Conservation (phyloP, 2,329 filamentous ascomycete species). For the Hypoxylon sp. region DNA sequence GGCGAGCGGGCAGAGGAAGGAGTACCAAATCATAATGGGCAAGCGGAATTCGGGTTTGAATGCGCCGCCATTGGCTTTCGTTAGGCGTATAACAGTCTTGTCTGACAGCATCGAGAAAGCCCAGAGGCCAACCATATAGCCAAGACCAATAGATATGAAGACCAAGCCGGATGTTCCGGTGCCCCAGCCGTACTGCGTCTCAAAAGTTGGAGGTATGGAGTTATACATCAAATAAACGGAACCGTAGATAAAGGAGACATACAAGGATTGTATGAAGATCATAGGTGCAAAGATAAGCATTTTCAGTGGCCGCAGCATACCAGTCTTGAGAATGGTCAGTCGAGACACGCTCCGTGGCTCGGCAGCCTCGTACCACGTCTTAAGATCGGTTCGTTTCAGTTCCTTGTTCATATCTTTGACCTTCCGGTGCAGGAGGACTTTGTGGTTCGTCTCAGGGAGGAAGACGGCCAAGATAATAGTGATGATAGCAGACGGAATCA, state of each 20-base stretch:
- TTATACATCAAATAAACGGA: slow-evolving; percentile 68
- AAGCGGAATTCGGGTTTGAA: slow-evolving; percentile 52
- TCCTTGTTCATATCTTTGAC: slow-evolving; percentile 60
- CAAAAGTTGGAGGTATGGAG: slow-evolving; percentile 65
- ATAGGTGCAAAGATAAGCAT: slow-evolving; percentile 65
- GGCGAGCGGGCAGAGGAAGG: slow-evolving; percentile 46
- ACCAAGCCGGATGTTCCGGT: slow-evolving; percentile 62
- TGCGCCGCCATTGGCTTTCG: slow-evolving; percentile 56
- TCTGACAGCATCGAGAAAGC: slow-evolving; percentile 61
- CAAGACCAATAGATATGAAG: slow-evolving; percentile 63
- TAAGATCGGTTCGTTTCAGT: slow-evolving; percentile 60
- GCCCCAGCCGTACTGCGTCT: slow-evolving; percentile 61
- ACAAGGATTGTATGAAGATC: slow-evolving; percentile 61
- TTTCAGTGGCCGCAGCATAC: slow-evolving; percentile 65
- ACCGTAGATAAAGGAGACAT: slow-evolving; percentile 66
- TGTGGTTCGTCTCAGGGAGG: slow-evolving; percentile 63
- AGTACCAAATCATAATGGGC: slow-evolving; percentile 48
- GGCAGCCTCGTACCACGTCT: slow-evolving; percentile 60
- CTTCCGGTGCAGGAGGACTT: slow-evolving; percentile 65
- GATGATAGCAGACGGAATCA: slow-evolving; percentile 59
- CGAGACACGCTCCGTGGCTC: slow-evolving; percentile 45
- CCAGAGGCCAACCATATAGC: slow-evolving; percentile 57
- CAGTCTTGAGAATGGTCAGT: slow-evolving; percentile 54
- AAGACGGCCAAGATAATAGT: slow-evolving; percentile 57
- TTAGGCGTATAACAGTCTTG: slow-evolving; percentile 60